These are phyloP conservation scores for Meyerozyma athensensis DNA, from an alignment of 1,139 yeast species.

Conservation along the genomic window DNA sequence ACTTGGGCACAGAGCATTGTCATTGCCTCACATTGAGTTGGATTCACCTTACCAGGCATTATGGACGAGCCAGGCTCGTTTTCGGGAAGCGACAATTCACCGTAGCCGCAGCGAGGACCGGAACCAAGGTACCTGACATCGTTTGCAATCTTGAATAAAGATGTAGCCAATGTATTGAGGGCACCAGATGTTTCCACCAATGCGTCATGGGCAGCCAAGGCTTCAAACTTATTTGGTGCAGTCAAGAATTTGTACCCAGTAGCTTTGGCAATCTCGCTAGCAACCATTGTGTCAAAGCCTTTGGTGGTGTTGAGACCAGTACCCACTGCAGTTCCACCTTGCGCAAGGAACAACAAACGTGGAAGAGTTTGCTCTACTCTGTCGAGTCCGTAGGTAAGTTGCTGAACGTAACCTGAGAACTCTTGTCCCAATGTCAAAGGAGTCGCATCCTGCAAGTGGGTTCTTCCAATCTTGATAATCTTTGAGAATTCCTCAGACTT, in stretches of 20 bases:
- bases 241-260: constrained; percentile 17
- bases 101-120: constrained; percentile 21
- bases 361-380: constrained; percentile 16
- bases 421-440: constrained; percentile 20
- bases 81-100: constrained; percentile 19
- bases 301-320: constrained; percentile 18
- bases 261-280: constrained; percentile 14
- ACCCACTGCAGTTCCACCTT: constrained; percentile 21
- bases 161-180: constrained; percentile 17
- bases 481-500: constrained; percentile 16
- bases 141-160: constrained; percentile 19
- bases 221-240: constrained; percentile 21
- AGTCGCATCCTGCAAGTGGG: constrained; percentile 20
- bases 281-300: constrained; percentile 17
- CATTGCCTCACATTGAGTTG: constrained; percentile 20
- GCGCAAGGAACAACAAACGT: constrained; percentile 17
- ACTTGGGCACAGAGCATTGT: constrained; percentile 20
- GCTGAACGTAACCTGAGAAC: constrained; percentile 20
- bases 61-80: constrained; percentile 20
- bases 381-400: constrained; percentile 17
- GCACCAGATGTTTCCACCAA: constrained; percentile 20
- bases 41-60: constrained; percentile 22
- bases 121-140: constrained; percentile 20
- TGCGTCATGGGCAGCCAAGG: constrained; percentile 20
- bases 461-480: constrained; percentile 20